Evolutionary conservation across 371 early-diverging fungal species (phyloP), one percentile per base, ranked within the genome.

Genomic region (Mortierella sp.): DNA sequence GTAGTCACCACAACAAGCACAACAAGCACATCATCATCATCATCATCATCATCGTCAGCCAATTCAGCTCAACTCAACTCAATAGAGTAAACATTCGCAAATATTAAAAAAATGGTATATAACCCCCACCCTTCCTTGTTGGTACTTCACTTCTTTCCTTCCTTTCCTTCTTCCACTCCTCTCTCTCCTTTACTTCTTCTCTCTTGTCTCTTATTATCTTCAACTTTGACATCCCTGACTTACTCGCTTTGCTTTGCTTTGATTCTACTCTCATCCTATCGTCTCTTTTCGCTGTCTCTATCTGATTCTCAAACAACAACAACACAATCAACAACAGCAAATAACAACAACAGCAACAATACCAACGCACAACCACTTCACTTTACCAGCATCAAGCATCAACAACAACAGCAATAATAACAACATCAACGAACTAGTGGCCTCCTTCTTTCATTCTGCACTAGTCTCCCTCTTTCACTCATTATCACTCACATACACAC

Each of bases 161-260:
- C n/a, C 45, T 45, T 55, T 55, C 16, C 38, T 68, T 70, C 38
- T 44, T 47, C 34, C 75, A 54, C 65, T 47, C 55, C 63, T 55
- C 73, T 60, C 79, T 50, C 50, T 19, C 48, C 11, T 28, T 11
- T 47, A 26, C 14, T 47, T 48, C 63, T 52, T 42, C 5, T 81
- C 63, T 71, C 55, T 72, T 63, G 68, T 52, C 21, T 42, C 26
- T 70, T 55, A 19, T 70, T 55, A 19, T 45, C 34, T 44, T 71
- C 45, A 70, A 42, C 44, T 73, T 52, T 31, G 14, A 45, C 42
- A 38, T 38, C 42, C 42, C 5, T 38, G 42, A 38, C 42, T 38
- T 38, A 38, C 57, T 73, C 48, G 52, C 77, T 55, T 73, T 58
- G 52, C 77, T 70, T 57, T 71, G 55, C 78, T 75, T 78, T 75